Conservation (phyloP, 805 yeast species). For the Ogataea neopini region DNA sequence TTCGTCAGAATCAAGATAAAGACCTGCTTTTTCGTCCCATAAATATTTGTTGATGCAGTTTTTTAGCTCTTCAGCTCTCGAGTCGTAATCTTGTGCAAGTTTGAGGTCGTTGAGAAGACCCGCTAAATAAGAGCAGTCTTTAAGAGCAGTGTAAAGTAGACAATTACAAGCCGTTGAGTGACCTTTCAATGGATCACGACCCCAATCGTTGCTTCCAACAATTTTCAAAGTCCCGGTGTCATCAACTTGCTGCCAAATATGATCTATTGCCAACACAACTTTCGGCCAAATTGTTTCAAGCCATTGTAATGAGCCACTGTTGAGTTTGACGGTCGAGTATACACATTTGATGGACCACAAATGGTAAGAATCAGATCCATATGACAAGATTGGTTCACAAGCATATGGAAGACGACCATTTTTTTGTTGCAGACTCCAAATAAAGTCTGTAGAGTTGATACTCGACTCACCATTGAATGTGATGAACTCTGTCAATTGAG, state of each 20-base stretch:
- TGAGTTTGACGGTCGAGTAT: slow-evolving; percentile 1
- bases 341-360: slow-evolving; percentile 6
- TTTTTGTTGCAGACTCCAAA: slow-evolving; percentile 2
- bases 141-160: slow-evolving; percentile 4
- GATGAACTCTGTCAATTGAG: slow-evolving; percentile 6
- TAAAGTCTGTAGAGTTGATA: slow-evolving; percentile 4
- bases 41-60: background rate
- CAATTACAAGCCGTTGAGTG: slow-evolving; percentile 3
- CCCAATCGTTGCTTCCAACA: slow-evolving; percentile 1
- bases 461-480: slow-evolving; percentile 5
- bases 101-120: background rate
- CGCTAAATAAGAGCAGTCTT: slow-evolving; percentile 2
- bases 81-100: background rate
- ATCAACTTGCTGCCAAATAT: slow-evolving; percentile 5
- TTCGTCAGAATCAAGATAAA: slow-evolving; percentile 3
- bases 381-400: slow-evolving; percentile 4
- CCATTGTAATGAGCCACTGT: background rate
- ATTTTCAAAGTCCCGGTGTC: slow-evolving; percentile 2
- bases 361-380: slow-evolving; percentile 3
- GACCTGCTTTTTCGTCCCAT: slow-evolving; percentile 4
- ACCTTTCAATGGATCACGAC: slow-evolving; percentile 2
- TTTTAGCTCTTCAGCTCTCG: slow-evolving; percentile 2
- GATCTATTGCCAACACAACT: slow-evolving; percentile 4
- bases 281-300: slow-evolving; percentile 2
- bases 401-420: slow-evolving; percentile 6